phyloP scores from a whole-genome alignment of 345 rosid species.

The Brassica incana region DNA sequence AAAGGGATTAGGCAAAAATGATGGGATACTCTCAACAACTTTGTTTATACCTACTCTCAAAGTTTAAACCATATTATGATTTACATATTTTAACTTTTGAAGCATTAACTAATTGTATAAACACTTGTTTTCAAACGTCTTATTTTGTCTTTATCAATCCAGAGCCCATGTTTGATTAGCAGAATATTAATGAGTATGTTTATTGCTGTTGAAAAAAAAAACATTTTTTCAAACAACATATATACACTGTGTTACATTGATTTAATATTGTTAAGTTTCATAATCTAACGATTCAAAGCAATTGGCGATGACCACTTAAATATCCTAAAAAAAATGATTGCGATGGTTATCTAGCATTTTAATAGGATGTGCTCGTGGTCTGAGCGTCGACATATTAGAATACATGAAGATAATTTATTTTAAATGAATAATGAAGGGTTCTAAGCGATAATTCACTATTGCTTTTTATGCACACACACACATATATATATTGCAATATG shows the following conservation, averaged over 20 bases:
- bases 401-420: not conserved
- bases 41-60: conserved; percentile 23
- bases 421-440: not conserved
- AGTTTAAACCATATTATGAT: not conserved
- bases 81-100: not conserved
- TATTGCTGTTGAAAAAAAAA: no score
- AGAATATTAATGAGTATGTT: no score
- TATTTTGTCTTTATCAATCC: no score
- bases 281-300: not conserved
- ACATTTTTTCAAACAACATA: no score
- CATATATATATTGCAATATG: not conserved
- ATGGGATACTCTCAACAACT: conserved; percentile 38
- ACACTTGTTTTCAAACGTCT: no score
- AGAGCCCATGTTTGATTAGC: no score
- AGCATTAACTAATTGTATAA: no score
- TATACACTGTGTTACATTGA: not conserved
- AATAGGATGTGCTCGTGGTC: not conserved
- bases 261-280: not conserved
- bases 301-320: no score
- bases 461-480: no score
- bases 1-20: conserved; percentile 21
- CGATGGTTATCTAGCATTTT: not conserved
- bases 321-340: not conserved
- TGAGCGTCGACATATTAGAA: not conserved
- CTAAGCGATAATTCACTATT: not conserved